Base-by-base conservation (phyloP, 2,329 filamentous ascomycete genomes). In the Colletotrichum sp. region DNA sequence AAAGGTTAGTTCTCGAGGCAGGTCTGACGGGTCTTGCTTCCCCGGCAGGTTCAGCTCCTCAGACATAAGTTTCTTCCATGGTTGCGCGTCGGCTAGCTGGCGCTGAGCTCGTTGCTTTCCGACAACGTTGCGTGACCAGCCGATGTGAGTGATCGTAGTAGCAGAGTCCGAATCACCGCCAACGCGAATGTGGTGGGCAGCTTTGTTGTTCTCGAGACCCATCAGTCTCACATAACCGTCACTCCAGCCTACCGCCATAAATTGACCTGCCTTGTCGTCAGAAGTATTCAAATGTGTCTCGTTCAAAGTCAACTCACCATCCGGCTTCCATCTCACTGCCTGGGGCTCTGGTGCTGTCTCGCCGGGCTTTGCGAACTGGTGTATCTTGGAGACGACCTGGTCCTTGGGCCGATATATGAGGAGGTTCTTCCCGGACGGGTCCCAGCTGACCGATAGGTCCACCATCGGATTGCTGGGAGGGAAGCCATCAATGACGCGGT, bases 401-500 rank as follows among this genome's bases (percentile, higher is more conserved):
- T 93, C 94, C 76, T 94, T 95, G 19, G 96, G 90, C 65, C 96
- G 91, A 84, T 94, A 96, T 59, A 98, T 92, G 78, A 94, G 90
- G 22, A 98, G 87, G 66, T 92, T 92, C 65, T 92, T 92, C 76
- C 92, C 91, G 19, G 90, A 88, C n/a, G 90, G 91, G 15, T 94
- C 94, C 83, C 86, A 86, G 15, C 96, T 89, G 7, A 93, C 93
- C n/a, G 94, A 89, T 61, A 98, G 89, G 84, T 98, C 95, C 87
- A 98, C 94, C 11, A 93, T 94, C 19, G 96, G 95, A 84, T 95
- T 98, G 84, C 94, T 95, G 30, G 93, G 90, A 39, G 96, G 88
- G 67, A 94, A 90, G 63, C 88, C 86, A 44, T 88, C 85, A 48
- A 90, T 88, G 27, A 92, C 88, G 28, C 88, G 88, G 61, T 88